phyloP scores from a whole-genome alignment of 768 basidiomycete genomes.

The Lentinula detonsa region DNA sequence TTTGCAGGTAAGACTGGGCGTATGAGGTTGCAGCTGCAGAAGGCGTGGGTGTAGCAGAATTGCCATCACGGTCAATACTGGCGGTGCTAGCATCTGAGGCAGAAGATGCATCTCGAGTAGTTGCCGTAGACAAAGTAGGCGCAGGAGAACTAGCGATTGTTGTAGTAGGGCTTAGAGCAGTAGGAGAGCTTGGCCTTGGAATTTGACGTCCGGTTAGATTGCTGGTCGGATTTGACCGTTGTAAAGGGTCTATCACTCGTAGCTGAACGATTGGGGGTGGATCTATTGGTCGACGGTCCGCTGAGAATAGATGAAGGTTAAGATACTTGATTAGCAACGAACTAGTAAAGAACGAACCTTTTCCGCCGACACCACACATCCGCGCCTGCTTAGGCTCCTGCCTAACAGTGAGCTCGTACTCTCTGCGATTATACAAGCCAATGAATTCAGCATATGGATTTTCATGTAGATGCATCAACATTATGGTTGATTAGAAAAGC shows the following conservation, averaged over 20 bases:
- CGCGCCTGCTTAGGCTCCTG: conserved; percentile 91
- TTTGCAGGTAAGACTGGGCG: conserved; percentile 67
- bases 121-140: neutral
- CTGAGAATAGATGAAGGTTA: conserved; percentile 28
- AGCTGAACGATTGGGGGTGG: conserved; percentile 97
- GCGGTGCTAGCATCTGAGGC: neutral
- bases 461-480: neutral
- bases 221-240: neutral
- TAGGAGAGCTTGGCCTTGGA: neutral
- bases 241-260: conserved; percentile 68
- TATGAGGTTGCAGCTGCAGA: conserved; percentile 23
- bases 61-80: neutral
- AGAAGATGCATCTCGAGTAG: neutral
- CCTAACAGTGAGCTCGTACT: conserved; percentile 80
- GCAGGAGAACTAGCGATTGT: conserved; percentile 1
- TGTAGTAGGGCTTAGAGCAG: neutral
- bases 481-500: neutral
- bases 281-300: conserved; percentile 94
- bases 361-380: conserved; percentile 87
- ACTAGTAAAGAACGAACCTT: conserved; percentile 33
- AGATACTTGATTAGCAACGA: neutral
- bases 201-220: neutral
- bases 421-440: conserved; percentile 31
- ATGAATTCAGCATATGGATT: neutral
- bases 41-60: neutral